These are phyloP conservation scores for Trypanosoma lewisi DNA, from an alignment of 208 protist genomes.

Conservation along the genomic window DNA sequence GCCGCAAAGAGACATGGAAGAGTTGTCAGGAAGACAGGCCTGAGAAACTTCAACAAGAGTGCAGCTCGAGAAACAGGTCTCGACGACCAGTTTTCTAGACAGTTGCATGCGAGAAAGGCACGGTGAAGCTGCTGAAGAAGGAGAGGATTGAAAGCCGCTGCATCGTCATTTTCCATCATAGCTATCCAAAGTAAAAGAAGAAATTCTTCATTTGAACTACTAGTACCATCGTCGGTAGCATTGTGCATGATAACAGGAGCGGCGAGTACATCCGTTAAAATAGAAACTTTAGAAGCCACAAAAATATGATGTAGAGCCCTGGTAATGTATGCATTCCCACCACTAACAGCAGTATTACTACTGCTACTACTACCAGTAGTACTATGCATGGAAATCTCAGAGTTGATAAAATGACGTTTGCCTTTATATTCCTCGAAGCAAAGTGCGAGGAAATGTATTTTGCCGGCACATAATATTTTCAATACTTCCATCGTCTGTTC, in stretches of 20 bases:
- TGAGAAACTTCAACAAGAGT: conserved; percentile 23
- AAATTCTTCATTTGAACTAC: conserved; percentile 5
- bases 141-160: conserved; percentile 21
- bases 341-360: too few species aligned
- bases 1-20: conserved; percentile 16
- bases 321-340: not conserved
- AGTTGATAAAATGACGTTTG: not conserved
- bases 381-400: not conserved
- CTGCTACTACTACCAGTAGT: too few species aligned
- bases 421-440: not conserved
- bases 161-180: conserved; percentile 24
- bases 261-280: conserved; percentile 9
- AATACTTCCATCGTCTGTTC: conserved; percentile 12
- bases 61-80: not conserved
- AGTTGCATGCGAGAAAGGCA: not conserved
- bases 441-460: conserved; percentile 14
- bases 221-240: not conserved
- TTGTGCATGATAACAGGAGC: not conserved
- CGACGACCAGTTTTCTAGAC: not conserved
- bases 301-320: conserved; percentile 24
- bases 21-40: conserved; percentile 19
- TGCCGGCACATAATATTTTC: conserved; percentile 1
- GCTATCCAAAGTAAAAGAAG: conserved; percentile 7
- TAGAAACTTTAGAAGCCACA: conserved; percentile 2
- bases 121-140: conserved; percentile 16